Conservation (phyloP, 768 basidiomycete genomes). For the Lentinula sp. region DNA sequence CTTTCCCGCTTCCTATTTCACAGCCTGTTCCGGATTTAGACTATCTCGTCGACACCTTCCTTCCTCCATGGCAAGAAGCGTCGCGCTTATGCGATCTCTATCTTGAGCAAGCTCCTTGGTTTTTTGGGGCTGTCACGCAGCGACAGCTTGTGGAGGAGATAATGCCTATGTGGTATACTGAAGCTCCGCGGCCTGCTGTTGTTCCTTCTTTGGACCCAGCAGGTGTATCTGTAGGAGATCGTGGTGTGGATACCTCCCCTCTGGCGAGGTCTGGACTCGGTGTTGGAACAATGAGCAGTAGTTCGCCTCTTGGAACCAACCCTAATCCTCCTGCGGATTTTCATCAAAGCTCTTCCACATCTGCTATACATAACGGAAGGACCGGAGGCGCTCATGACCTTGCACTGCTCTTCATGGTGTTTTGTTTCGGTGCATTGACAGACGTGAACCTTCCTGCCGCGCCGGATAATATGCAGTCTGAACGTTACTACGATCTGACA, state of each 20-base stretch:
- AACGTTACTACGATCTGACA: conserved; percentile 53
- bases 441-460: conserved; percentile 46
- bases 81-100: conserved; percentile 59
- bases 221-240: neutral
- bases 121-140: conserved; percentile 65
- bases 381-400: conserved; percentile 47
- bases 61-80: conserved; percentile 58
- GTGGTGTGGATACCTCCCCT: conserved; percentile 17
- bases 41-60: conserved; percentile 38
- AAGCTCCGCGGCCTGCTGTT: conserved; percentile 27
- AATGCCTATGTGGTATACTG: conserved; percentile 62
- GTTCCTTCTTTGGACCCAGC: neutral
- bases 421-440: conserved; percentile 57
- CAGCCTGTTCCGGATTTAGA: conserved; percentile 33
- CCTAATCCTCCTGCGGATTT: neutral
- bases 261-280: conserved; percentile 5
- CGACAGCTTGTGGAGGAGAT: conserved; percentile 60
- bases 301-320: neutral
- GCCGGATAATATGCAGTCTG: conserved; percentile 46
- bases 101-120: conserved; percentile 76
- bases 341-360: conserved; percentile 4
- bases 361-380: conserved; percentile 11
- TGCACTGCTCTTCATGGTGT: conserved; percentile 55
- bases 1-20: conserved; percentile 46
- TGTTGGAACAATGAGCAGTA: conserved; percentile 5